phyloP scores from a whole-genome alignment of 192 early-diverging fungal genomes.

The Backusella liffmaniae region DNA sequence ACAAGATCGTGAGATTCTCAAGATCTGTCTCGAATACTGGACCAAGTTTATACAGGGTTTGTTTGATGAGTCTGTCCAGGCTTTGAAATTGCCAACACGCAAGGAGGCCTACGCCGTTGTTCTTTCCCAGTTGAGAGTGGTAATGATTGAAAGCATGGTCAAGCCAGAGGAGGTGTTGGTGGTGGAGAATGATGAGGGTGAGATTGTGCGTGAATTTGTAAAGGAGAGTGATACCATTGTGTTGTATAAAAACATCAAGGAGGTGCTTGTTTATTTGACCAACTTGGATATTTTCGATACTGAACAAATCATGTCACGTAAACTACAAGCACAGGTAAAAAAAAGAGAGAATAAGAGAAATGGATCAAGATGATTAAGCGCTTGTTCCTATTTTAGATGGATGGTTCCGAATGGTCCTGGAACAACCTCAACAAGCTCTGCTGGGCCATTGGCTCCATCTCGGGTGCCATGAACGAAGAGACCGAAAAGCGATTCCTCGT shows the following conservation, averaged over 20 bases:
- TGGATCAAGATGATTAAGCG: neutral
- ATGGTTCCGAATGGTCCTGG: slow-evolving; percentile 96
- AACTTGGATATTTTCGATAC: slow-evolving; percentile 94
- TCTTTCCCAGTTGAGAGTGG: slow-evolving; percentile 81
- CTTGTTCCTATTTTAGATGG: slow-evolving; percentile 57
- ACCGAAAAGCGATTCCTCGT: slow-evolving; percentile 97
- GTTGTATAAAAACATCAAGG: slow-evolving; percentile 96
- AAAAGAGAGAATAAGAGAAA: neutral
- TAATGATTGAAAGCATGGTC: slow-evolving; percentile 99
- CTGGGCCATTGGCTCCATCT: slow-evolving; percentile 99
- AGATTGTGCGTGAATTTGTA: slow-evolving; percentile 95
- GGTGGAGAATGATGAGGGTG: slow-evolving; percentile 98
- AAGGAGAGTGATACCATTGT: slow-evolving; percentile 98
- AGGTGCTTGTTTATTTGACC: slow-evolving; percentile 95
- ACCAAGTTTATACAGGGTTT: slow-evolving; percentile 84
- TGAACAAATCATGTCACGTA: slow-evolving; percentile 93
- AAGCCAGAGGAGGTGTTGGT: slow-evolving; percentile 97
- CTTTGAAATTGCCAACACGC: slow-evolving; percentile 33
- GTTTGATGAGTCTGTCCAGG: slow-evolving; percentile 77
- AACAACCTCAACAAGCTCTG: slow-evolving; percentile 96
- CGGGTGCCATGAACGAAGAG: slow-evolving; percentile 95
- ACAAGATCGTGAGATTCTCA: slow-evolving; percentile 96
- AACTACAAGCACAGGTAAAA: slow-evolving; percentile 81
- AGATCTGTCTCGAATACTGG: slow-evolving; percentile 98
- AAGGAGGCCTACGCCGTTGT: slow-evolving; percentile 82